A percentile compares a stretch with the other conserved stretches of the same genome.
These are phyloP conservation scores for Penicillium sp. DNA, from an alignment of 2,329 filamentous ascomycete genomes.

Conservation along the genomic window DNA sequence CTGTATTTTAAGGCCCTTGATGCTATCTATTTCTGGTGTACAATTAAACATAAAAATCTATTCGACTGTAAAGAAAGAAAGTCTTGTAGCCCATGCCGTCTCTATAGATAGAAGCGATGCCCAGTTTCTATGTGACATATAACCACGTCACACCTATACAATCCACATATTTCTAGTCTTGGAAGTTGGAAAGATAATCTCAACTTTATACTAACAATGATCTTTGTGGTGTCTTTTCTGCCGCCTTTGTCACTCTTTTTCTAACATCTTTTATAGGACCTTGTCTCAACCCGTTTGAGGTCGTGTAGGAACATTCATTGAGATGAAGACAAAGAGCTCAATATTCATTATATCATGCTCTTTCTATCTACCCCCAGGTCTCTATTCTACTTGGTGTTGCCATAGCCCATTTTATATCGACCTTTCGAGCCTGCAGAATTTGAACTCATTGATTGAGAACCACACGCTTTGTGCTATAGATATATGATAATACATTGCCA, in stretches of 20 bases:
- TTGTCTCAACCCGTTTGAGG: not conserved
- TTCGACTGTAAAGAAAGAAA: not conserved
- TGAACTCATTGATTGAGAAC: not conserved
- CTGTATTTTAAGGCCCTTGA: not conserved
- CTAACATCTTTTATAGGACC: not conserved
- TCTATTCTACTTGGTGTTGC: not conserved
- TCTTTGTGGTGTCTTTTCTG: not conserved
- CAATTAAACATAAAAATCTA: not conserved
- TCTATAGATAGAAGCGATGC: not conserved
- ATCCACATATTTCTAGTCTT: not conserved
- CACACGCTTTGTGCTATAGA: not conserved
- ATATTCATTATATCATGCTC: not conserved
- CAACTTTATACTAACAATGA: not conserved
- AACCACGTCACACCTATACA: not conserved
- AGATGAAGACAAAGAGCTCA: not conserved
- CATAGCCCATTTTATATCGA: not conserved
- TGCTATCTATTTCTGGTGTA: not conserved
- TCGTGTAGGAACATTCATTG: not conserved
- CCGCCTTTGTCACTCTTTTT: not conserved
- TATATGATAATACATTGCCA: not conserved
- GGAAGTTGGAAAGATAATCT: not conserved
- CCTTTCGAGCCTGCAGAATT: not conserved
- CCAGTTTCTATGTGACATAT: no score
- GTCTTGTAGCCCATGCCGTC: not conserved
- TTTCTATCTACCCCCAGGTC: not conserved